Conservation (phyloP, 306 rosid species). For the Gillenia trifoliata region DNA sequence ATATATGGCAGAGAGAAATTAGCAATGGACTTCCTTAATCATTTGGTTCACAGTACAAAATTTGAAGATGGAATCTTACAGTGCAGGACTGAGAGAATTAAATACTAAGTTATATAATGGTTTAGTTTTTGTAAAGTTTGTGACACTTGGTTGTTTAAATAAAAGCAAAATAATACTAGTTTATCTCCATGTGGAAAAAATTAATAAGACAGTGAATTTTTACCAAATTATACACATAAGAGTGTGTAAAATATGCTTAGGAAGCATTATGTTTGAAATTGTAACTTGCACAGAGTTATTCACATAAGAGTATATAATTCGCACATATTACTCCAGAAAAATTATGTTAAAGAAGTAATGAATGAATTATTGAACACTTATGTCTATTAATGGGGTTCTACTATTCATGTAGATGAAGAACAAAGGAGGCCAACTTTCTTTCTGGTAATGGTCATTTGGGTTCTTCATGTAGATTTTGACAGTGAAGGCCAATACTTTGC, state of each 20-base stretch:
- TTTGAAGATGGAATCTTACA: conserved; percentile 20
- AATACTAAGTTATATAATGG: no score
- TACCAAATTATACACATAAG: no score
- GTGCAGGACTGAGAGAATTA: conserved; percentile 4
- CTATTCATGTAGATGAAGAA: conserved; percentile 27
- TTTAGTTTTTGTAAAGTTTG: not conserved
- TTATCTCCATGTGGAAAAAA: no score
- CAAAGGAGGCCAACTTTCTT: conserved; percentile 20
- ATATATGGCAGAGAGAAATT: conserved; percentile 34
- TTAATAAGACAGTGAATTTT: no score
- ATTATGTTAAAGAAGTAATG: not conserved
- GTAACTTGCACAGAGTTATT: no score
- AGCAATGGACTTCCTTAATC: conserved; percentile 33
- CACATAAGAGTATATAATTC: no score
- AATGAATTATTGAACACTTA: not conserved
- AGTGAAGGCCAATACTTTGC: no score
- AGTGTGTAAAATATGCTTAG: no score
- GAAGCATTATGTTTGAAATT: no score
- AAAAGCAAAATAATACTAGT: no score
- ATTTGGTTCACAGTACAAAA: conserved; percentile 24
- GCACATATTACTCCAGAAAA: no score
- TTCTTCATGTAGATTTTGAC: conserved; percentile 22
- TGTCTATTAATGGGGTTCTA: conserved; percentile 4
- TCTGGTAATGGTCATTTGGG: conserved; percentile 11
- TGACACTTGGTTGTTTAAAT: not conserved